Evolutionary conservation across 768 basidiomycete species (phyloP), one percentile per base, ranked within the genome.

Genomic region (Dioszegia hungarica): DNA sequence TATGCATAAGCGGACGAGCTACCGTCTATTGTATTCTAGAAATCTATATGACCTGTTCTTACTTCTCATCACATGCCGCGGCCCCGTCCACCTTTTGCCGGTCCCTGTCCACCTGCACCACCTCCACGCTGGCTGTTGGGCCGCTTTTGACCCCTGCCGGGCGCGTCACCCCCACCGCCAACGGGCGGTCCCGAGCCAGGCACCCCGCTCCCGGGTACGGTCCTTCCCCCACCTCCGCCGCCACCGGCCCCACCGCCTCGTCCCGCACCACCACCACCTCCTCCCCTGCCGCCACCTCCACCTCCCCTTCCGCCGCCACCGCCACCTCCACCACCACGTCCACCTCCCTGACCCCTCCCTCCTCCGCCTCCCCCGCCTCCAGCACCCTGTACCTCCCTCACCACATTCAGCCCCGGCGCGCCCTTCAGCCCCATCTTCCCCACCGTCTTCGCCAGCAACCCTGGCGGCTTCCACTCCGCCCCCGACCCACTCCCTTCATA

Each of bases 391-490:
- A 44, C 49, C 28, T 64, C 71, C 22, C 60, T 54, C 28, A 76
- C 69, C 15, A 76, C 47, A 36, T 72, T 67, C 9, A 78, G 44
- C 2, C 71, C 70, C 12, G 29, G 57, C 0, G 61, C 61, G 1
- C 80, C 79, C 46, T 73, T 78, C 67, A 84, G 64, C 5, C 78
- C 77, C 78, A 85, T 82, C 76, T 79, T 82, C 37, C 81, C 81
- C 27, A 81, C 79, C 9, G 80, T 78, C 66, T 68, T 79, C 20
- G 79, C 73, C 28, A 78, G 68, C 37, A 84, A 54, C 29, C 54
- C 57, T 0, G 75, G 72, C 17, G 82, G 82, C 34, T 61, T 58
- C 50, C 48, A 56, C 17, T 45, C 48, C 48, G 19, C 48, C 49
- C 14, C 3, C 8, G 20, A 25, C 34, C 15, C 27, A 45, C 8